Evolutionary conservation across 2,329 filamentous ascomycete species (phyloP), one percentile per base, ranked within the genome.

Genomic region (Paramyrothecium sp.): DNA sequence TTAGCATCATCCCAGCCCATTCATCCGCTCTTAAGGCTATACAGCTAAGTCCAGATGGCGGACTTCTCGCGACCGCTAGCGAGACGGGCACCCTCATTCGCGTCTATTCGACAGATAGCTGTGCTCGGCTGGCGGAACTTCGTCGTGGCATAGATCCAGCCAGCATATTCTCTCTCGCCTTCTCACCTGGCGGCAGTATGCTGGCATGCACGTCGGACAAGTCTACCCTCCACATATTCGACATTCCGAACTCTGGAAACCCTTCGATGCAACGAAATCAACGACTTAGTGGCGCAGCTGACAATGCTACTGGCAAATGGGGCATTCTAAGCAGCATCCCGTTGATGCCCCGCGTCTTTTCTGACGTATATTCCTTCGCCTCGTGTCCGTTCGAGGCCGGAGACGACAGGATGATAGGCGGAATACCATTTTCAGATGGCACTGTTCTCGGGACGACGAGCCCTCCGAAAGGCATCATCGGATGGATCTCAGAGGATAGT

Each of bases 191-290:
- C 1, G 90, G 89, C 54, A 85, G 82, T 48, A 83, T 92, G 69
- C 82, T 98, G 12, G 95, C 95, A 23, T 94, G 92, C 60, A 98
- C 94, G 1, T 97, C 93, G 1, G 95, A 99, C 79, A 99, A 98
- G 75, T 93, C 91, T 7, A 99, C 93, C 1, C 81, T 99, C 12
- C 95, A 99, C 73, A 84, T 99, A 41, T 99, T 97, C 69, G 92
- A 98, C 68, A 81, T 97, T 1, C 89, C 89, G 3, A 82, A 84
- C 58, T 76, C 79, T 10, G 78, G 77, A 53, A 77, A 75, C 60
- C 71, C 73, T 3, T 64, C 69, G 7, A 63, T 68, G 30, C 68
- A 67, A 48, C 68, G 69, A 58, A 70, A 67, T 57, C 67, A 71
- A 58, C 62, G 73, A 22, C 58, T 68, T 3, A 59, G 65, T 7